phyloP scores from a whole-genome alignment of 2,329 filamentous ascomycete species.

The Aureobasidium sp. region DNA sequence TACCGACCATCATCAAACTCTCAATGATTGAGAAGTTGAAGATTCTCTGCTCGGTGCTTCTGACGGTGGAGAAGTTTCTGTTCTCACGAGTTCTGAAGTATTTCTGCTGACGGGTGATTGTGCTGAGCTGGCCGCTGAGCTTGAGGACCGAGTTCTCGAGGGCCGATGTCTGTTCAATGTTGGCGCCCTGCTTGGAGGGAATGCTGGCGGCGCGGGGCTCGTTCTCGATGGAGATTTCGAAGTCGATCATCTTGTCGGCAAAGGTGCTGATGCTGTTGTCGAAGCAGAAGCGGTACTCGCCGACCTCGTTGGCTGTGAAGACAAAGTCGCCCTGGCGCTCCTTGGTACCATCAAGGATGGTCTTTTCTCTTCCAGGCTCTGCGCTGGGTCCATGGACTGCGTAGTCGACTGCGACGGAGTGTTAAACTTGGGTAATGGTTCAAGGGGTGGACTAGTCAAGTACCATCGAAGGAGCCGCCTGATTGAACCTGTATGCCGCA shows the following conservation, averaged over 20 bases:
- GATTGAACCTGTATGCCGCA: slow-evolving; percentile 71
- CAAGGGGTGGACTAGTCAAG: background rate
- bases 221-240: slow-evolving; percentile 95
- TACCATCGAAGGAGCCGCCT: slow-evolving; percentile 69
- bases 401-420: slow-evolving; percentile 63
- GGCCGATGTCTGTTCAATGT: slow-evolving; percentile 78
- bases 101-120: slow-evolving; percentile 94
- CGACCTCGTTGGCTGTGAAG: slow-evolving; percentile 80
- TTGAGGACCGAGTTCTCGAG: slow-evolving; percentile 95
- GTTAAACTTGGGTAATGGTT: background rate
- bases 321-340: slow-evolving; percentile 96
- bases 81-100: slow-evolving; percentile 99
- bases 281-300: slow-evolving; percentile 97
- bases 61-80: slow-evolving; percentile 95
- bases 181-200: slow-evolving; percentile 80
- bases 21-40: slow-evolving; percentile 97
- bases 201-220: slow-evolving; percentile 68
- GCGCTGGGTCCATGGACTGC: slow-evolving; percentile 68
- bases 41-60: slow-evolving; percentile 90
- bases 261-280: slow-evolving; percentile 98
- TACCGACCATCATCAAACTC: slow-evolving; percentile 81
- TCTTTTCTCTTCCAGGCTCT: slow-evolving; percentile 48
- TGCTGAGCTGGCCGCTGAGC: slow-evolving; percentile 85
- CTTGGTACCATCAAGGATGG: slow-evolving; percentile 80
- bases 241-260: slow-evolving; percentile 91